Evolutionary conservation across 2,329 filamentous ascomycete species (phyloP), one percentile per base, ranked within the genome.

Genomic region (Clonostachys solani): DNA sequence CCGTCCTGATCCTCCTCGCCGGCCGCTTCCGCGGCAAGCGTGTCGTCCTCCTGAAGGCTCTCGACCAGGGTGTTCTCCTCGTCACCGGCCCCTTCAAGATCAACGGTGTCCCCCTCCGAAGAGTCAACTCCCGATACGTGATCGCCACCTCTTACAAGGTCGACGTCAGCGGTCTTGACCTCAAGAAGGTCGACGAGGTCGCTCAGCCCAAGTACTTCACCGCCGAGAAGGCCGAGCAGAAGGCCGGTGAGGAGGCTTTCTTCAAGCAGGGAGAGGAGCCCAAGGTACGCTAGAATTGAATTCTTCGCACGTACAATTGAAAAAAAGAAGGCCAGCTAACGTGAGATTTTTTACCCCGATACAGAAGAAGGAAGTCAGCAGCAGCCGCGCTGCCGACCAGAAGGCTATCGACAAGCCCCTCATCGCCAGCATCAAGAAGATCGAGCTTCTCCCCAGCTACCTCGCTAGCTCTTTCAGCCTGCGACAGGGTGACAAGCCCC

Each of bases 21-120:
- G 94, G 94, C 68, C 94, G 94, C 70, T 99, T 97, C 90, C 92
- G 94, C 67, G 94, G 94, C 83, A 99, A 99, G 91, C 94, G 94
- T 73, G 94, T 99, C 68, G 83, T 99, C 68, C 91, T 97, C 78
- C 88, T 99, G 74, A 97, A 97, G 86, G 84, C 87, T 76, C 92
- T 99, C 69, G 82, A 89, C 70, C 90, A 96, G 81, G 94, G 94
- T 79, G 90, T 96, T 60, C 91, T 99, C 74, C 90, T 99, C 73
- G 91, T 99, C 67, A 99, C 94, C 71, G 94, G 94, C 66, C 94
- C 94, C 72, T 99, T 97, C 89, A 99, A 97, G 87, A 87, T 99
- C 80, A 99, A 99, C 81, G 94, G 94, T 75, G 94, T 99, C 60
- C 94, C 94, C 63, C 87, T 99, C 68, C 87, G 94, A 78, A 85